A percentile compares a stretch with the other conserved stretches of the same genome.
Evolutionary conservation across 371 early-diverging fungal species (phyloP).

Genomic region (Mucor plumbeus): DNA sequence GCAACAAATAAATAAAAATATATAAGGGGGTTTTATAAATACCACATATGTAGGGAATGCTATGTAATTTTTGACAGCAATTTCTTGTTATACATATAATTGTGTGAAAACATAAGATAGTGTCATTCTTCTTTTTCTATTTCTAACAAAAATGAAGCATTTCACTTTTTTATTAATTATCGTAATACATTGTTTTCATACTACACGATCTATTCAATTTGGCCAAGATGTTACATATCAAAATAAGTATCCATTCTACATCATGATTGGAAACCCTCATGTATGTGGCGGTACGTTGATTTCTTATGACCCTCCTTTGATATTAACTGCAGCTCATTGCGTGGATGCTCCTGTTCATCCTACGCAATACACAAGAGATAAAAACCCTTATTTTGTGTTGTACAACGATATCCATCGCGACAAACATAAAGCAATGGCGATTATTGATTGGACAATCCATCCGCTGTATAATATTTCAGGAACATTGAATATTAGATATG

Average conservation of each 20-base stretch:
- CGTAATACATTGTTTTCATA: neutral
- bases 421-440: conserved; percentile 30
- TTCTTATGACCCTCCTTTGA: conserved; percentile 44
- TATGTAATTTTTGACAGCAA: conserved; percentile 4
- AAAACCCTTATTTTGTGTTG: conserved; percentile 26
- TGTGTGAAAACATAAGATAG: neutral
- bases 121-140: neutral
- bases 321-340: conserved; percentile 59
- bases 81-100: neutral
- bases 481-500: conserved; percentile 37
- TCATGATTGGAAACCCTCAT: conserved; percentile 54
- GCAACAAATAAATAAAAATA: conserved; percentile 1
- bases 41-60: conserved; percentile 7
- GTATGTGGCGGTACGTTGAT: conserved; percentile 52
- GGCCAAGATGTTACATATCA: conserved; percentile 35
- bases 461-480: conserved; percentile 35
- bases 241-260: conserved; percentile 46
- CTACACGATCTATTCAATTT: conserved; percentile 29
- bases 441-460: conserved; percentile 45
- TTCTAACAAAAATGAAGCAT: neutral
- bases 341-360: conserved; percentile 37
- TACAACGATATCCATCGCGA: conserved; percentile 24
- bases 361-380: conserved; percentile 6
- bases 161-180: neutral
- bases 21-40: conserved; percentile 5